Evolutionary conservation across 345 rosid species (phyloP), one percentile per base, ranked within the genome.

Genomic region (Atalantia buxifolia): DNA sequence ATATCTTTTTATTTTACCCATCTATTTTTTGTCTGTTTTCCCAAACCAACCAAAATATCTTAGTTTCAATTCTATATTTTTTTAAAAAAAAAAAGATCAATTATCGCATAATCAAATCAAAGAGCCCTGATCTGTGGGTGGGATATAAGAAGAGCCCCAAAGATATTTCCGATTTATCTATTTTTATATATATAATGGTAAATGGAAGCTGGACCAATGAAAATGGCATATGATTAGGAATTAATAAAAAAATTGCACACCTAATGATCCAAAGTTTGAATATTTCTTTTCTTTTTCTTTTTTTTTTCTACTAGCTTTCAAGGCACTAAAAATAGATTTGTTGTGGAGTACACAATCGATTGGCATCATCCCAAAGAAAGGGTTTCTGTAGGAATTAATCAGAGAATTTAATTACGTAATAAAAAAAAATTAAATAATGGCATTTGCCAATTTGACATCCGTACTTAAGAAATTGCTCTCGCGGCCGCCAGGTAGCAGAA

Each of bases 291-390:
- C 9, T 72, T 72, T 53, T 13, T 63, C 3, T 3, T 7, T 4
- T 21, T 5, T 72, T 72, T 53, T 53, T 5, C 22, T 50, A 18
- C 18, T 59, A 35, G 25, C 71, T 75, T 75, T 31, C 7, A 75
- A 75, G 78, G 71, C 71, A 64, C 71, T 64, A 53, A 53, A 45
- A 48, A 30, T 65, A 25, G 61, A 42, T 31, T 28, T 45, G 50
- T 53, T 18, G 22, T 45, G 77, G 77, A 63, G 70, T 64, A 30
- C 45, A 75, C 77, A 63, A 69, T 28, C n/a, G 42, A 22, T 50
- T 75, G 66, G 62, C 71, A 63, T 75, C 71, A 75, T n/a, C 78
- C 18, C n/a, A 2, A 31, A 65, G 63, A 30, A 35, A 13, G 9
- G 77, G 4, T 27, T 74, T 40, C 18, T 8, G 36, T 9, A 42